Evolutionary conservation across 495 filamentous ascomycete genomes (phyloP).

Genomic region (Annulohypoxylon nitens): DNA sequence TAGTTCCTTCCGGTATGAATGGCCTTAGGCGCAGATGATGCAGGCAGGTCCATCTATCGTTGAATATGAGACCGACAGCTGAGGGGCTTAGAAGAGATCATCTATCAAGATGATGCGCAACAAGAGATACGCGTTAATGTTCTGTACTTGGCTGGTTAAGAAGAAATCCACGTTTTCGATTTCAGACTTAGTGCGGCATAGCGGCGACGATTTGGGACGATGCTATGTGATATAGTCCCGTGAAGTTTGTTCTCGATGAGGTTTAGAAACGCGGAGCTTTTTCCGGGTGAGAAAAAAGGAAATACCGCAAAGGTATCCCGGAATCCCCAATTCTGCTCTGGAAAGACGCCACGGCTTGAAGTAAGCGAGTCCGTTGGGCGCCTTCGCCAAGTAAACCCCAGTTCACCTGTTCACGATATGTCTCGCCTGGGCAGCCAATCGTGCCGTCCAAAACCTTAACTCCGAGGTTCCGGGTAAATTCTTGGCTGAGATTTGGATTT

Average conservation of each 20-base stretch:
- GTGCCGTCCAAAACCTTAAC: not conserved
- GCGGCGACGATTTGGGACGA: not conserved
- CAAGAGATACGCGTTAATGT: slow-evolving; percentile 3
- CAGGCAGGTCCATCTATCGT: slow-evolving; percentile 5
- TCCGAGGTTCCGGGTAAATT: not conserved
- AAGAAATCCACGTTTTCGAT: not conserved
- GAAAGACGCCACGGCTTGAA: slow-evolving; percentile 4
- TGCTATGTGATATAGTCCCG: not conserved
- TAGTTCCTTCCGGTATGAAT: not conserved
- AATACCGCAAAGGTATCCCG: not conserved
- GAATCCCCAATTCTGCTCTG: not conserved
- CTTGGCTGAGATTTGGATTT: not conserved
- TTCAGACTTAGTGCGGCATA: slow-evolving; percentile 7
- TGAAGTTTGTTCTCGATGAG: slow-evolving; percentile 1
- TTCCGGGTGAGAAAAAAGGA: not conserved
- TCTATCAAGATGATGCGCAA: not conserved
- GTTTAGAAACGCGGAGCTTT: not conserved
- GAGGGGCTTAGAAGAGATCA: not conserved
- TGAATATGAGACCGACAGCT: slow-evolving; percentile 8
- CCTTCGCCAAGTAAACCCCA: slow-evolving; percentile 9
- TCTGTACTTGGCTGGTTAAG: slow-evolving; percentile 3
- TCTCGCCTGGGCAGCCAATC: not conserved
- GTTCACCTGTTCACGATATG: not conserved
- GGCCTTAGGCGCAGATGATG: slow-evolving; percentile 1
- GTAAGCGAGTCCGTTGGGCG: not conserved